phyloP scores from a whole-genome alignment of 2,329 filamentous ascomycete genomes.

The Alternaria ventricosa region DNA sequence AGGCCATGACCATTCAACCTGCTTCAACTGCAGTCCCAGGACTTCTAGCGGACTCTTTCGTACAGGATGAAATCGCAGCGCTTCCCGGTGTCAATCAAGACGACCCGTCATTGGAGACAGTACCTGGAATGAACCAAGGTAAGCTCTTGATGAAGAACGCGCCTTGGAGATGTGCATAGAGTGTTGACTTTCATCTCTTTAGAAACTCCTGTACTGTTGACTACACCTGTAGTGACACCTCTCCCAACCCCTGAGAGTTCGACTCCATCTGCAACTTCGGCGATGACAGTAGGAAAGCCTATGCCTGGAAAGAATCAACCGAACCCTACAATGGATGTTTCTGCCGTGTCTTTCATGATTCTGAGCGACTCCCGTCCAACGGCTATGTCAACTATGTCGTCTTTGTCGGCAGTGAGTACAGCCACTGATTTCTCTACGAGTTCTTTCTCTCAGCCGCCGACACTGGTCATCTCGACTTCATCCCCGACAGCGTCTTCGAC shows the following conservation, averaged over 20 bases:
- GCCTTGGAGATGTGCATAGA: not conserved
- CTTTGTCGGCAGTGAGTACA: not conserved
- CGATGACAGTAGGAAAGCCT: not conserved
- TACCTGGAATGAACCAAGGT: not conserved
- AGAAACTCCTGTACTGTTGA: not conserved
- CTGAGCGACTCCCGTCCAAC: not conserved
- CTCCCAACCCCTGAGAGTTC: not conserved
- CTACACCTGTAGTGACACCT: not conserved
- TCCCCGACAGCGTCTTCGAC: not conserved
- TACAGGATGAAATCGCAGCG: not conserved
- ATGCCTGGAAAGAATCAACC: constrained; percentile 20
- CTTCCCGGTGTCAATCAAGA: constrained; percentile 14
- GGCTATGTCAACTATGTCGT: not conserved
- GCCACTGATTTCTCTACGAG: not conserved
- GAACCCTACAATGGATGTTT: not conserved
- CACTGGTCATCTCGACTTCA: not conserved
- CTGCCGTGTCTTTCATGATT: not conserved
- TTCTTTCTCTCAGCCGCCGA: not conserved
- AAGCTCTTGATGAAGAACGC: too few species aligned
- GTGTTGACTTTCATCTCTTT: not conserved
- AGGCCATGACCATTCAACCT: not conserved
- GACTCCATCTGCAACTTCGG: not conserved
- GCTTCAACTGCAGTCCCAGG: not conserved
- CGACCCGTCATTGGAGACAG: not conserved
- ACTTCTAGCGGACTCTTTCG: not conserved